phyloP scores from a whole-genome alignment of 257 asterid species.

The Dorcoceras hygrometricum region DNA sequence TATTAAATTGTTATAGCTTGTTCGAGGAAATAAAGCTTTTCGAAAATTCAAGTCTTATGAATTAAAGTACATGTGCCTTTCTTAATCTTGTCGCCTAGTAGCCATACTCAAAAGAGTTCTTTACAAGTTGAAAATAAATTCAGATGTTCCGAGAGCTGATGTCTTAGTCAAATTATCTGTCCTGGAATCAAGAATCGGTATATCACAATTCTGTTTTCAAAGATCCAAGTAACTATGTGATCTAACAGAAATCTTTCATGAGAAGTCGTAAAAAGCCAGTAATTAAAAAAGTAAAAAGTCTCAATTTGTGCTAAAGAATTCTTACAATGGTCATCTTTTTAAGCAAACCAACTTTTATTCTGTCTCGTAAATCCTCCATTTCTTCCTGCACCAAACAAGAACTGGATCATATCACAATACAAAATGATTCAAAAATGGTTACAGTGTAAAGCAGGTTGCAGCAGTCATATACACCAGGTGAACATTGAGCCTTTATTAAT shows the following conservation, averaged over 20 bases:
- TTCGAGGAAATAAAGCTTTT: constrained; percentile 5
- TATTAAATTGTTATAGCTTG: constrained; percentile 1
- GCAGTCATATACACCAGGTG: constrained; percentile 15
- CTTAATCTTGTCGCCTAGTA: neutral
- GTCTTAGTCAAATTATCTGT: constrained; percentile 13
- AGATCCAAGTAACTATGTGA: constrained; percentile 6
- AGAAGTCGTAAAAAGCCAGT: neutral
- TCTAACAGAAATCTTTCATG: constrained; percentile 12
- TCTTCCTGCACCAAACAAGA: constrained; percentile 63
- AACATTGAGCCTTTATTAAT: constrained; percentile 15
- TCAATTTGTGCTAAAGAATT: constrained; percentile 23
- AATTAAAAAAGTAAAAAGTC: constrained; percentile 20
- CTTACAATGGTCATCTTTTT: constrained; percentile 66
- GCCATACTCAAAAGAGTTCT: constrained; percentile 18
- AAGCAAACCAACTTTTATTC: constrained; percentile 68
- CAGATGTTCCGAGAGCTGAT: constrained; percentile 1
- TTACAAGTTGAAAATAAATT: neutral
- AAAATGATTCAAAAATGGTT: constrained; percentile 6
- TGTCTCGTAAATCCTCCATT: constrained; percentile 63
- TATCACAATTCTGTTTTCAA: constrained; percentile 1
- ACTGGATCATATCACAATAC: constrained; percentile 22
- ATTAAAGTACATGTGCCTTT: constrained; percentile 3
- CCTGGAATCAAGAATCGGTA: constrained; percentile 2
- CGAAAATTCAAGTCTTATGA: neutral
- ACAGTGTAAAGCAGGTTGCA: constrained; percentile 1